These are phyloP conservation scores for Angomonas deanei DNA, from an alignment of 208 protist genomes.

Conservation along the genomic window DNA sequence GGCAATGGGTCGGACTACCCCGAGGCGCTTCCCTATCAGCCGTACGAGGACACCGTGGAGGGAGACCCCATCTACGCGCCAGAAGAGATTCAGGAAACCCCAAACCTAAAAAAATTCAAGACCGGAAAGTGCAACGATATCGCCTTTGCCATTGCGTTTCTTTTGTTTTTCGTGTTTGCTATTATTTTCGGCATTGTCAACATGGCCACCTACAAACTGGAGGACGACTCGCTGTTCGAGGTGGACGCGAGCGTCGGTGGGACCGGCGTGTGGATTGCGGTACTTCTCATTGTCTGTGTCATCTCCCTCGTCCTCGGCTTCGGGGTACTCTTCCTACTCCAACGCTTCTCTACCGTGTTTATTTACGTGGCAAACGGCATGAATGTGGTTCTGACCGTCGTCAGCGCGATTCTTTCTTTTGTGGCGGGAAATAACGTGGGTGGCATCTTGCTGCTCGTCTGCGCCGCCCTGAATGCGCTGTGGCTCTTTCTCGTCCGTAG, in stretches of 20 bases:
- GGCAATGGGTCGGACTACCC: constrained; percentile 31
- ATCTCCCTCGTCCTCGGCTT: constrained; percentile 19
- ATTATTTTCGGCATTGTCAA: constrained; percentile 56
- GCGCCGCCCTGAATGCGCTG: constrained; percentile 19
- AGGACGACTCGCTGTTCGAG: background rate
- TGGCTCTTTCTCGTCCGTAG: constrained; percentile 60
- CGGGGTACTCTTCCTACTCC: constrained; percentile 11
- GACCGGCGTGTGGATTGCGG: background rate
- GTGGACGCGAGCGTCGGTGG: background rate
- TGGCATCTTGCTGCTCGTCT: constrained; percentile 40
- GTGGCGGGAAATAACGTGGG: constrained; percentile 16
- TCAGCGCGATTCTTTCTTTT: constrained; percentile 29
- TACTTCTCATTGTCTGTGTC: constrained; percentile 2
- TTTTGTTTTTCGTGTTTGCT: constrained; percentile 35
- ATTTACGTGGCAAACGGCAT: constrained; percentile 62
- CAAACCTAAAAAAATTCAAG: constrained; percentile 59
- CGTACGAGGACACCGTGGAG: constrained; percentile 27
- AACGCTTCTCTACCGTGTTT: constrained; percentile 22
- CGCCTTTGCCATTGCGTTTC: constrained; percentile 63
- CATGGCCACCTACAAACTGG: constrained; percentile 25
- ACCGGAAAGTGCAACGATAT: constrained; percentile 64
- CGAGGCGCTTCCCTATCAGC: constrained; percentile 25
- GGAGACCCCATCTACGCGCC: constrained; percentile 56
- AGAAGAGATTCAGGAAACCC: constrained; percentile 22
- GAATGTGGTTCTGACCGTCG: constrained; percentile 21